A percentile compares a stretch with the other conserved stretches of the same genome.
Conservation (phyloP, 306 rosid species). For the Leucaena leucocephala region DNA sequence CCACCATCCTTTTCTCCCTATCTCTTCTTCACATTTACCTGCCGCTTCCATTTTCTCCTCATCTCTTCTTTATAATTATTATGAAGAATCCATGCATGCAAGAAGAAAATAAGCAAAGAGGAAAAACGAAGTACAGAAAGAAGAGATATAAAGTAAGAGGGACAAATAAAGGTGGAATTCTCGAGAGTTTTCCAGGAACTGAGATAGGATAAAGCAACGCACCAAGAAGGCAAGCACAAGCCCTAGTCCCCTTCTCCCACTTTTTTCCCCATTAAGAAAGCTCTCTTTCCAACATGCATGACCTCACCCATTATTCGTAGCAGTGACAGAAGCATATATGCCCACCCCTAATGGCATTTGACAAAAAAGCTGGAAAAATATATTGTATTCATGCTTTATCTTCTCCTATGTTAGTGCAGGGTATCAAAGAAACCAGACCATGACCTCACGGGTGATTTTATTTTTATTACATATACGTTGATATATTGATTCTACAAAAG, state of each 20-base stretch:
- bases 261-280: slow-evolving; percentile 49
- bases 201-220: slow-evolving; percentile 15
- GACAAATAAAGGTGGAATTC: slow-evolving; percentile 7
- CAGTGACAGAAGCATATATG: neutral
- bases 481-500: too few species aligned
- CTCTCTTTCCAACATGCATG: neutral
- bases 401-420: too few species aligned
- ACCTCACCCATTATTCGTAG: slow-evolving; percentile 11
- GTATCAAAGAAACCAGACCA: too few species aligned
- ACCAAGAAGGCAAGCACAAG: slow-evolving; percentile 33
- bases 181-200: slow-evolving; percentile 1
- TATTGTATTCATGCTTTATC: too few species aligned
- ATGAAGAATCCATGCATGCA: neutral
- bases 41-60: neutral
- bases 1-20: neutral
- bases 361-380: too few species aligned
- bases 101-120: slow-evolving; percentile 9
- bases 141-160: slow-evolving; percentile 3
- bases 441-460: too few species aligned
- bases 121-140: slow-evolving; percentile 36
- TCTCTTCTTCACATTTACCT: neutral
- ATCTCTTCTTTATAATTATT: too few species aligned
- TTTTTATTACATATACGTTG: too few species aligned
- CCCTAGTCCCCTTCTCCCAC: slow-evolving; percentile 57
- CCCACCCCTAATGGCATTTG: neutral